phyloP scores from a whole-genome alignment of 2,329 filamentous ascomycete species.

The Epicoccum sorghinum region DNA sequence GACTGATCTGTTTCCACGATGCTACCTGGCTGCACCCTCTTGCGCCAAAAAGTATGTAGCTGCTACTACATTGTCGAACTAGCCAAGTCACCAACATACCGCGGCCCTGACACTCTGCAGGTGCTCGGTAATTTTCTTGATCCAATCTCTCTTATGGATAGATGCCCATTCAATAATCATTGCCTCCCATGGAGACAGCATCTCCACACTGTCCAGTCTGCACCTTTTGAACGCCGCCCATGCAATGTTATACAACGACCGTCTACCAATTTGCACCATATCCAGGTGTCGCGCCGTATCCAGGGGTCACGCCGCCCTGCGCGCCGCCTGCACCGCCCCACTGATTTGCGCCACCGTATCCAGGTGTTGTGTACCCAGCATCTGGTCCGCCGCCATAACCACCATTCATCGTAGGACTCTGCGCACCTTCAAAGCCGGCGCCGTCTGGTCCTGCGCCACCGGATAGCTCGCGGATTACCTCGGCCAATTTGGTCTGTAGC shows the following conservation, averaged over 20 bases:
- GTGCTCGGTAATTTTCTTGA: not conserved
- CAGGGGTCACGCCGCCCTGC: slow-evolving; percentile 55
- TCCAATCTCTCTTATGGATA: not conserved
- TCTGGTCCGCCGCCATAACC: slow-evolving; percentile 64
- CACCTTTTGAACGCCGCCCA: slow-evolving; percentile 32
- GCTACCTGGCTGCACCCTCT: no score
- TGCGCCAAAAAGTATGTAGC: no score
- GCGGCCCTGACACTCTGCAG: no score
- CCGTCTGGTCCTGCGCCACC: slow-evolving; percentile 59
- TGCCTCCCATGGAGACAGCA: not conserved
- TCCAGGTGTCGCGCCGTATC: slow-evolving; percentile 66
- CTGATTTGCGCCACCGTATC: slow-evolving; percentile 59
- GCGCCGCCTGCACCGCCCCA: slow-evolving; percentile 63
- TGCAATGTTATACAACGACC: slow-evolving; percentile 32
- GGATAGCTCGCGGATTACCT: slow-evolving; percentile 70
- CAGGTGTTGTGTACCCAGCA: slow-evolving; percentile 71
- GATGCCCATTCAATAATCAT: slow-evolving; percentile 1
- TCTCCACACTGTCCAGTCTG: not conserved
- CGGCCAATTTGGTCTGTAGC: slow-evolving; percentile 87
- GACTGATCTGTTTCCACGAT: no score
- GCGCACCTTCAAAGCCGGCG: slow-evolving; percentile 65
- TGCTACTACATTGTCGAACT: no score
- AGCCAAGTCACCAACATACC: no score
- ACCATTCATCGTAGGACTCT: slow-evolving; percentile 64
- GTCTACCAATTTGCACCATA: slow-evolving; percentile 45